Percentiles rank a stretch among this genome's conserved stretches.
Conservation (phyloP, 768 basidiomycete genomes). For the Leucogyrophana mollusca region DNA sequence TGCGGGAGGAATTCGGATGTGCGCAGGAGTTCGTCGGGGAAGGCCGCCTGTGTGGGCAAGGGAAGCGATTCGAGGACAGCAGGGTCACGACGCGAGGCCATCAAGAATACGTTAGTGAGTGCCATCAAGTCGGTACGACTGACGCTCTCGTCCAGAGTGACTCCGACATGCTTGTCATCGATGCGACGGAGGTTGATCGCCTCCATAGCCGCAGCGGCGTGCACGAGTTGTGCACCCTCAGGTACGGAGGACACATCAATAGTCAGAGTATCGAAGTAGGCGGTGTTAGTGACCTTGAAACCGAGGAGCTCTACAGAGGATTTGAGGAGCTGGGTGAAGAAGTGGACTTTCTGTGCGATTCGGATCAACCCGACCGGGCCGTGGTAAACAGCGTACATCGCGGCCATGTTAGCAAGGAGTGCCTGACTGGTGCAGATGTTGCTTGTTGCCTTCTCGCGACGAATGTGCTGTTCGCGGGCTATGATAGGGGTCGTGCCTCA, state of each 20-base stretch:
- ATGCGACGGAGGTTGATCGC: constrained; percentile 85
- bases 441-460: constrained; percentile 96
- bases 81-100: constrained; percentile 51
- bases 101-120: constrained; percentile 80
- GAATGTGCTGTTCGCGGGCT: constrained; percentile 97
- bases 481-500: too few relatives aligned
- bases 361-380: constrained; percentile 82
- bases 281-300: constrained; percentile 62
- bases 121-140: constrained; percentile 69
- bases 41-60: constrained; percentile 36
- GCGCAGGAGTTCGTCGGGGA: constrained; percentile 58
- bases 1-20: constrained; percentile 77
- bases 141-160: constrained; percentile 92
- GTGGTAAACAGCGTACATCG: constrained; percentile 98
- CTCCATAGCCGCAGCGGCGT: constrained; percentile 57
- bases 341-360: constrained; percentile 91
- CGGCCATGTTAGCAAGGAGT: constrained; percentile 97
- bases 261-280: constrained; percentile 91
- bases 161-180: constrained; percentile 73
- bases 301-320: constrained; percentile 67
- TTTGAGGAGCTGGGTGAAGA: constrained; percentile 77
- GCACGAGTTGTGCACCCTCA: constrained; percentile 59
- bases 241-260: constrained; percentile 66
- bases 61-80: constrained; percentile 48
- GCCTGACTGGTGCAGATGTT: constrained; percentile 99